Conservation (phyloP, 495 filamentous ascomycete species). For the Penicillium desertorum region DNA sequence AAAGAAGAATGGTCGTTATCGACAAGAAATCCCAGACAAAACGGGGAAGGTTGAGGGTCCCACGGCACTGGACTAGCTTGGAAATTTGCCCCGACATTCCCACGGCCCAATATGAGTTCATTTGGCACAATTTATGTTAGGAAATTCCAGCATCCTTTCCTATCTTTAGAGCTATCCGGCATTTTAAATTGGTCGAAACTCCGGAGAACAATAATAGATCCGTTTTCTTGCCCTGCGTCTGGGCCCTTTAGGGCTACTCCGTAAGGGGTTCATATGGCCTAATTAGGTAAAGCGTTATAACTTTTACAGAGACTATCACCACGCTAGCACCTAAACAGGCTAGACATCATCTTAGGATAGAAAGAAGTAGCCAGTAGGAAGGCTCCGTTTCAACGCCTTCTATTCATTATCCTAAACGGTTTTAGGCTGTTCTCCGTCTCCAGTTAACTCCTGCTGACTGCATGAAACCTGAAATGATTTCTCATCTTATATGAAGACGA, state of each 20-base stretch:
- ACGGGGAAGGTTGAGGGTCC: neutral
- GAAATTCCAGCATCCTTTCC: too few relatives aligned
- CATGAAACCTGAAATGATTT: neutral
- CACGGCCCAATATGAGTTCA: too few relatives aligned
- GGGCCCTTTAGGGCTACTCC: neutral
- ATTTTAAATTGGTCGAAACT: neutral
- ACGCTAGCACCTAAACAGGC: neutral
- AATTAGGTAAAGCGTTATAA: neutral
- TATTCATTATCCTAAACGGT: neutral
- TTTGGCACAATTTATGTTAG: too few relatives aligned
- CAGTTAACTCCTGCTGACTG: neutral
- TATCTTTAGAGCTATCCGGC: too few relatives aligned
- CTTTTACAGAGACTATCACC: neutral
- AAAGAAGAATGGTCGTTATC: neutral
- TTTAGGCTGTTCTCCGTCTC: neutral
- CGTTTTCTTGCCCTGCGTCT: neutral
- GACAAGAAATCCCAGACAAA: neutral
- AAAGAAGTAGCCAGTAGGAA: neutral
- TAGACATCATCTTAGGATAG: neutral
- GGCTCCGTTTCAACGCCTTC: too few relatives aligned
- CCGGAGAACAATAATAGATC: neutral
- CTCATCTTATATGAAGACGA: too few relatives aligned
- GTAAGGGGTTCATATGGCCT: neutral
- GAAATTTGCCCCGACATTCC: too few relatives aligned
- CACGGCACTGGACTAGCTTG: neutral